Base-by-base conservation (phyloP, 1,139 yeast genomes). In the Pichia sp. region DNA sequence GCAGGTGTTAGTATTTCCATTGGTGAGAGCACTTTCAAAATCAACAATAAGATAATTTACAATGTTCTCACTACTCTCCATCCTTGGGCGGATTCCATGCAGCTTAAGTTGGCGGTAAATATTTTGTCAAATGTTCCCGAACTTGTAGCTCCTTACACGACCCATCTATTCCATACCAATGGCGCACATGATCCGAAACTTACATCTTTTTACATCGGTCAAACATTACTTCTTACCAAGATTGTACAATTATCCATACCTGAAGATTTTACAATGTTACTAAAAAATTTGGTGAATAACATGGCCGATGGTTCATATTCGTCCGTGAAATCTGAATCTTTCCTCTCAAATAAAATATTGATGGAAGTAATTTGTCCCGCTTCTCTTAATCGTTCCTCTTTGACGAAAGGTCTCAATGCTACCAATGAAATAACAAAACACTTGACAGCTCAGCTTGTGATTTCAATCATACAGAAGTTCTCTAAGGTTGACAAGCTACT, bases 121-220 rank as follows among this genome's bases (percentile, higher is more conserved):
- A 77, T 87, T 16, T 71, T 92, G 47, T 59, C 70, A 2, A 65
- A 73, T 38, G 76, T 82, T 49, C 86, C 89, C 1, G 97, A 90
- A 64, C 74, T 93, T 41, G 77, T 89, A 1, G 82, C 90, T 1
- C 88, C 92, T 1, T 92, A 87, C 61, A 76, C 82, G 67, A 75
- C 80, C 51, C 78, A 82, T 70, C 65, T 84, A 32, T 76, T 80
- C 3, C 76, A 80, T 40, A 78, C 61, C 2, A 61, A 61, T 49
- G 72, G 72, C 34, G 56, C 64, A 4, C 66, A 66, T 56, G 70
- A 67, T 52, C 71, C 72, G 1, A 65, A 65, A 45, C 50, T 68
- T n/a, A 60, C 95, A 1, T 83, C 92, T 5, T 89, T 87, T 74
- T 92, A 96, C 92, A 75, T 90, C 40, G 86, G 93, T 8, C 85